phyloP scores from a whole-genome alignment of 768 basidiomycete genomes.

The Kwoniella newhampshirensis region DNA sequence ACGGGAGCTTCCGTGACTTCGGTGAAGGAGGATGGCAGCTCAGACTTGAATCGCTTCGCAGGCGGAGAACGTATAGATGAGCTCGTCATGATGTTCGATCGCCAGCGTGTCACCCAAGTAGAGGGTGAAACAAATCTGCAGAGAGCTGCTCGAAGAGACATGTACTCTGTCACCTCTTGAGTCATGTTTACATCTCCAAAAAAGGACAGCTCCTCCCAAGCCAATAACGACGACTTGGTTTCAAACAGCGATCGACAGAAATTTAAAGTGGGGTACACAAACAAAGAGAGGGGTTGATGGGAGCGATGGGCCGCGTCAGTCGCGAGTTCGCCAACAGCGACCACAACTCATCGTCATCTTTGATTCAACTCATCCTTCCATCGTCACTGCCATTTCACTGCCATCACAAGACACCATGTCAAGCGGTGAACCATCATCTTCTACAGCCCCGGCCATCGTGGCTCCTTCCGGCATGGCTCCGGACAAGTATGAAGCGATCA shows the following conservation, averaged over 20 bases:
- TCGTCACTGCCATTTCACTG: neutral
- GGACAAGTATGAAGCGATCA: slow-evolving; percentile 52
- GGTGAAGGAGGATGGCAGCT: slow-evolving; percentile 11
- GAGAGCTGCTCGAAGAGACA: slow-evolving; percentile 1
- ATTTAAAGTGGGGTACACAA: slow-evolving; percentile 22
- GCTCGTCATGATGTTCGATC: slow-evolving; percentile 26
- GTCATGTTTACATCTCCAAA: neutral
- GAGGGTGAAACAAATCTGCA: neutral
- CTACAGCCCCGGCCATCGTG: slow-evolving; percentile 28
- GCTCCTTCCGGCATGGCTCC: slow-evolving; percentile 39
- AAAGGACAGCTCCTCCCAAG: neutral
- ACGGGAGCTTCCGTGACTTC: slow-evolving; percentile 33
- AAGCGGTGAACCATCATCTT: slow-evolving; percentile 31
- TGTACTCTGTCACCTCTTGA: neutral
- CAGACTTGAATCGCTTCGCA: slow-evolving; percentile 30
- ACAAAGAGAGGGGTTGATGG: neutral
- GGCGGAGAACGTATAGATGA: slow-evolving; percentile 27
- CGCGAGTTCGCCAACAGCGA: slow-evolving; percentile 2
- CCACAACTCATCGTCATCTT: neutral
- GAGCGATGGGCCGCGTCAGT: slow-evolving; percentile 21
- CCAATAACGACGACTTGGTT: slow-evolving; percentile 8
- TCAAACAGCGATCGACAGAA: slow-evolving; percentile 5
- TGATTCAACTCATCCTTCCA: slow-evolving; percentile 6
- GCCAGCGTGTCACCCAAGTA: neutral
- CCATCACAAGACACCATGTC: slow-evolving; percentile 20